These are phyloP conservation scores for Globisporangium spinosum DNA, from an alignment of 352 stramenopile species.

Conservation along the genomic window DNA sequence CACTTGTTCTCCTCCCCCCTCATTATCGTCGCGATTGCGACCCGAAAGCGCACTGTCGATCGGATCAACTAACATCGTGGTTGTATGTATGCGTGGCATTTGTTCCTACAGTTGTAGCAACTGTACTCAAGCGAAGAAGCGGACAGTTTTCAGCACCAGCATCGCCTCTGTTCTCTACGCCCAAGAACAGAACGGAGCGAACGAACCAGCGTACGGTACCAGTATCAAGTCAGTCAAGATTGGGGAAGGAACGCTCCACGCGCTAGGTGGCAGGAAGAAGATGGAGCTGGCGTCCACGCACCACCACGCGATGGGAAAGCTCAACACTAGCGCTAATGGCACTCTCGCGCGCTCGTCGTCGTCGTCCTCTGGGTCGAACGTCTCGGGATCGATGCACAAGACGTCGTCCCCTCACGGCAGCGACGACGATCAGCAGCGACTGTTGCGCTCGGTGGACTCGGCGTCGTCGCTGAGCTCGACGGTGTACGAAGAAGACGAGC, in stretches of 20 bases:
- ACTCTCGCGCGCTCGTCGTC: conserved; percentile 1
- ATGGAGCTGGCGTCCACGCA: conserved; percentile 13
- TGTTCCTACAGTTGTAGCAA: background rate
- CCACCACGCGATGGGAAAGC: conserved; percentile 5
- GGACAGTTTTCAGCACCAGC: background rate
- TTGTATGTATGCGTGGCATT: background rate
- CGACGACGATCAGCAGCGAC: conserved; percentile 16
- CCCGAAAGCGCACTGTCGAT: background rate
- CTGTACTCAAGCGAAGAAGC: background rate
- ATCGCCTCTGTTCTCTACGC: background rate
- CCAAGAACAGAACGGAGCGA: background rate
- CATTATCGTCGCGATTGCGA: background rate
- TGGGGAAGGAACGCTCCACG: conserved; percentile 1
- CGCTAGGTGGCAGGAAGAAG: conserved; percentile 6
- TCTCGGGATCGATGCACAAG: conserved; percentile 5
- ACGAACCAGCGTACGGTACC: background rate
- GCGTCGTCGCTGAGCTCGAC: conserved; percentile 24
- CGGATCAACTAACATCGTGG: background rate
- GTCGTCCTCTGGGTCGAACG: background rate
- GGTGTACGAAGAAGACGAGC: conserved; percentile 27
- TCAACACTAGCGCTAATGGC: background rate
- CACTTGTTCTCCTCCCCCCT: background rate
- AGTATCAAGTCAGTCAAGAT: conserved; percentile 9
- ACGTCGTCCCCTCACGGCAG: conserved; percentile 12
- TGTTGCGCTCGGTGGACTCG: conserved; percentile 23